phyloP scores from a whole-genome alignment of 2,329 filamentous ascomycete species.

The Escovopsis sp. region DNA sequence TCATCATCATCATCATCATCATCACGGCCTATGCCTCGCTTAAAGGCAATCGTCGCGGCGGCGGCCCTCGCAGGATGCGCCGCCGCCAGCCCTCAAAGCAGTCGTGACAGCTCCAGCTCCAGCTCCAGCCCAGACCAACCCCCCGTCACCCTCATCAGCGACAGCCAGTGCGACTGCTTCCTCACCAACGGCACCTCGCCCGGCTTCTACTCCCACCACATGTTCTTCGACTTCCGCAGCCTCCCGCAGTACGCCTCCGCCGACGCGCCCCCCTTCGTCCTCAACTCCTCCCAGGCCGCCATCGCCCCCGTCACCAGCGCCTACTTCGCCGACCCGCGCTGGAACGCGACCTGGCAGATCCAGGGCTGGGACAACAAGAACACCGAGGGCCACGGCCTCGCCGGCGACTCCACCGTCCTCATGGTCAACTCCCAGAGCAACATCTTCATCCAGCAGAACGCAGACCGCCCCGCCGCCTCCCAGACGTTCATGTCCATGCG shows the following conservation, averaged over 20 bases:
- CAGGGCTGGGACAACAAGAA: conserved; percentile 27
- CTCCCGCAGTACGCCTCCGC: conserved; percentile 22
- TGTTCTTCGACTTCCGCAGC: conserved; percentile 36
- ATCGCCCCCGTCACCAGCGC: conserved; percentile 20
- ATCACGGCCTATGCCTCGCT: neutral
- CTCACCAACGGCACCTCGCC: conserved; percentile 30
- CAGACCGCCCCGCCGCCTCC: conserved; percentile 15
- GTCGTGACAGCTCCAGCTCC: conserved; percentile 1
- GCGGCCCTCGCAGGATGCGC: neutral
- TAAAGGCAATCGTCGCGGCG: neutral
- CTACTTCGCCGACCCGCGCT: conserved; percentile 24
- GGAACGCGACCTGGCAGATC: conserved; percentile 23
- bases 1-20: neutral
- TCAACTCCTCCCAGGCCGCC: conserved; percentile 13
- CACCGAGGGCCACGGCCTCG: conserved; percentile 15
- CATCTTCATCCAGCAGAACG: conserved; percentile 31
- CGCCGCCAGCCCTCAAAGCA: neutral
- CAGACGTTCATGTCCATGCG: conserved; percentile 34
- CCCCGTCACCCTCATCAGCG: conserved; percentile 8
- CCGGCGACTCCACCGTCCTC: conserved; percentile 15
- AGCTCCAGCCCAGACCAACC: neutral
- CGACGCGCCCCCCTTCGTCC: conserved; percentile 18
- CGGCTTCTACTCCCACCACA: conserved; percentile 29
- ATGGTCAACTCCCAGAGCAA: conserved; percentile 30
- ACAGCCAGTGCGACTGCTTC: conserved; percentile 31